Conservation (phyloP, 2,329 filamentous ascomycete genomes). For the Magnaporthiopsis incrustans region DNA sequence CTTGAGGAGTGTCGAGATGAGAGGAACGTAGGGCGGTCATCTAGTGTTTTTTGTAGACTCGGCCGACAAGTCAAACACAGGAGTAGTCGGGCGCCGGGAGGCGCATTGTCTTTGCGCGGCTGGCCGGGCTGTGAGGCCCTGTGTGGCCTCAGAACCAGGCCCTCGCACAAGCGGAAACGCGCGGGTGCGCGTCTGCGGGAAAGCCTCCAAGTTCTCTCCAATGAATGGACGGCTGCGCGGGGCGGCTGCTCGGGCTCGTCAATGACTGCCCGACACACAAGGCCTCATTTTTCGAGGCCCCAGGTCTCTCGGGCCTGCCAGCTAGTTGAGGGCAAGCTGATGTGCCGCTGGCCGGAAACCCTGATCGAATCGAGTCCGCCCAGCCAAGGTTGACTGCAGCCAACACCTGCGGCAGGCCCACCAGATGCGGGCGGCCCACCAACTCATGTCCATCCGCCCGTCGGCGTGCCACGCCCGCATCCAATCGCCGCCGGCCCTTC, state of each 20-base stretch:
- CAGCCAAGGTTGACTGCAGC: background rate
- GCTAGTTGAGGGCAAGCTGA: background rate
- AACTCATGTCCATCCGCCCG: background rate
- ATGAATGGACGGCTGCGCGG: no score
- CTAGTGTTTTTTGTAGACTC: background rate
- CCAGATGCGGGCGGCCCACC: background rate
- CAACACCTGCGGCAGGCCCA: background rate
- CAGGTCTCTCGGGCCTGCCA: background rate
- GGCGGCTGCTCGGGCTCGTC: no score
- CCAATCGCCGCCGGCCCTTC: background rate
- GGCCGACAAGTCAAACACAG: background rate
- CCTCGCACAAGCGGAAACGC: background rate
- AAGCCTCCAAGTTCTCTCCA: background rate
- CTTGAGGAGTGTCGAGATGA: background rate
- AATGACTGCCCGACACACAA: no score
- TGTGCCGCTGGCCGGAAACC: no score
- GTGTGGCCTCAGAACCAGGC: background rate
- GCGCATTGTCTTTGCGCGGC: background rate
- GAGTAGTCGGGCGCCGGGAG: background rate
- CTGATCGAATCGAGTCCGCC: background rate
- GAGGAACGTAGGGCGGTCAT: background rate
- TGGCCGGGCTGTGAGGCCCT: background rate
- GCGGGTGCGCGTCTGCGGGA: background rate
- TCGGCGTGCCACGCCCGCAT: background rate
- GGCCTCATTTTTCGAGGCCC: background rate